Evolutionary conservation across 106 monocot genomes (phyloP).

Genomic region (Narthecium ossifragum): DNA sequence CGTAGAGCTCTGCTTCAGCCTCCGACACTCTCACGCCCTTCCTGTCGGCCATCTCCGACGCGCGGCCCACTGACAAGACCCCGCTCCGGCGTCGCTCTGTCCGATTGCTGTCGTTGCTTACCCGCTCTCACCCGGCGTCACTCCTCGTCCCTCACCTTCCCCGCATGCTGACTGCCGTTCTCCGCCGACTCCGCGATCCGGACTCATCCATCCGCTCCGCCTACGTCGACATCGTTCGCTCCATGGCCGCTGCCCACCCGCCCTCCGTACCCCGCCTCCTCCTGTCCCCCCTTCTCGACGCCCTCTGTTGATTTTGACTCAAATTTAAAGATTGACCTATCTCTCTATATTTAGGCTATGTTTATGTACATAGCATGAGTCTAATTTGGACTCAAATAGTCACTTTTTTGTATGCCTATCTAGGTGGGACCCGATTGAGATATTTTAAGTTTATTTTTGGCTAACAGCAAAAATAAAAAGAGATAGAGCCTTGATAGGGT

Average conservation of each 20-base stretch:
- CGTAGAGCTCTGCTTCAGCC: too few relatives aligned
- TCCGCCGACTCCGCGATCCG: conserved; percentile 78
- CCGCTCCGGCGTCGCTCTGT: conserved; percentile 81
- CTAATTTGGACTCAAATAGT: too few relatives aligned
- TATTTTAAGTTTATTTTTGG: too few relatives aligned
- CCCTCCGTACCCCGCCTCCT: conserved; percentile 11
- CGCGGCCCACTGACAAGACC: conserved; percentile 65
- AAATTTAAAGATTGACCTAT: too few relatives aligned
- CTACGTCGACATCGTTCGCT: conserved; percentile 60
- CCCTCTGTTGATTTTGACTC: too few relatives aligned
- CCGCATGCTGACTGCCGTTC: conserved; percentile 66
- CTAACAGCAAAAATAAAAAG: too few relatives aligned
- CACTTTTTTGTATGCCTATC: too few relatives aligned
- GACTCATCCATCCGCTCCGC: conserved; percentile 89
- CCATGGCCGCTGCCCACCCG: conserved; percentile 35
- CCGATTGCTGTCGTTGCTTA: conserved; percentile 51
- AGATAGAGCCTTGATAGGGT: too few relatives aligned
- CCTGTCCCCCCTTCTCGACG: conserved; percentile 58
- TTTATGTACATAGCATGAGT: too few relatives aligned
- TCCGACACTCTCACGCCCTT: conserved; percentile 43
- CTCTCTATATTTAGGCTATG: too few relatives aligned
- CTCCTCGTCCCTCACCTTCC: conserved; percentile 45
- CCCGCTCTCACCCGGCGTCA: conserved; percentile 25
- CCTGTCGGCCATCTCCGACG: conserved; percentile 70
- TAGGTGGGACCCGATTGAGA: too few relatives aligned